Base-by-base conservation (phyloP, 495 filamentous ascomycete species). In the Aspergillus biplanus region DNA sequence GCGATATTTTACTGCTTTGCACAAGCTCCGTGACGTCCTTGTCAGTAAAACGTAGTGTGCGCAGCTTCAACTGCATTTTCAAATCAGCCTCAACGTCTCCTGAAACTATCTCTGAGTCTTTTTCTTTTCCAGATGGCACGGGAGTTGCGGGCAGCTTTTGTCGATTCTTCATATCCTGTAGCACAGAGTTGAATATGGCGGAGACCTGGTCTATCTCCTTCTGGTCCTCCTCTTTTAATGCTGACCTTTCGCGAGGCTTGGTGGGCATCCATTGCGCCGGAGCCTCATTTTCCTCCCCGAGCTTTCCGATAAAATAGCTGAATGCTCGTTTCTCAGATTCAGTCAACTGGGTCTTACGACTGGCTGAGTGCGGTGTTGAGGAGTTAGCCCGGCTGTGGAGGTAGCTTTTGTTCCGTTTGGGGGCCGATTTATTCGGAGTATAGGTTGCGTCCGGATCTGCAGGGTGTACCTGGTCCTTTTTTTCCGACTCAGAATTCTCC, bases 141-240 rank as follows among this genome's bases (percentile, higher is more conserved):
- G 48, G 11, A 15, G 62, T 27, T 42, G 39, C 1, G 13, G 48
- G 32, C 34, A 52, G 37, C 7, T 58, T 59, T 35, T 64, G 67
- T 16, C 9, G 56, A 15, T 52, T 42, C 27, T 52, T 46, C 11
- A 66, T 56, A 15, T 75, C 70, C 48, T 67, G 39, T 7, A 75
- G 58, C 15, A 73, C 65, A 0, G 67, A 56, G 18, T 71, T 66
- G 63, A 81, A 73, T 58, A 75, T 65, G 11, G 62, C 61, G 12
- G 67, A 69, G 32, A 79, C 68, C 46, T 79, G 59, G 1, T 63
- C 50, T 39, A 71, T 67, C 33, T 75, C 70, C 2, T 67, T 58
- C 16, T 49, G 59, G 18, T 68, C 65, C 6, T 55, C 64, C 3
- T 66, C 49, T 12, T 59, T 59, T 37, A 59, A 8, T 47, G n/a